These are phyloP conservation scores for Debaryomyces tyrocola DNA, from an alignment of 805 yeast genomes.

Conservation along the genomic window DNA sequence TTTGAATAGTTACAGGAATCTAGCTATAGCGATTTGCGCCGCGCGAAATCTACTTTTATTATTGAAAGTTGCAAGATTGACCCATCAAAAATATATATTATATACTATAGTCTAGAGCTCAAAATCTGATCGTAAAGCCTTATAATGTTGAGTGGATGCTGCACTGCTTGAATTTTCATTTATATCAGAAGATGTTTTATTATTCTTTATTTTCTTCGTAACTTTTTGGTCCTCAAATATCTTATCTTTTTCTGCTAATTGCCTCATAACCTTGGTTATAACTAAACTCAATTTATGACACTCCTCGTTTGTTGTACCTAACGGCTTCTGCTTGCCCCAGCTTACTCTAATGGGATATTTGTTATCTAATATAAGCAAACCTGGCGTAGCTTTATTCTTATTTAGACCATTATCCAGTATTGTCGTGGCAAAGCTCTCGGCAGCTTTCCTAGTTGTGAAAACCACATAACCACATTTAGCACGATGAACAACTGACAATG, in stretches of 20 bases:
- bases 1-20: no score
- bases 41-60: no score
- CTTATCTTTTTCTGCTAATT: constrained; percentile 46
- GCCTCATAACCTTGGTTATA: constrained; percentile 53
- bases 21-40: neutral
- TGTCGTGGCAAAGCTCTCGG: constrained; percentile 42
- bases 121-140: constrained; percentile 12
- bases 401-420: constrained; percentile 26
- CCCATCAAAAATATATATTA: neutral
- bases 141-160: constrained; percentile 3
- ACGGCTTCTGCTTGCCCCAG: constrained; percentile 51
- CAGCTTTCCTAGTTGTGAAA: constrained; percentile 49
- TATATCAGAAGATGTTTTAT: neutral
- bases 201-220: neutral
- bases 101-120: constrained; percentile 10
- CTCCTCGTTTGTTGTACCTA: constrained; percentile 46
- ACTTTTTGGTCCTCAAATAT: neutral
- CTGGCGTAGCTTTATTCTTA: constrained; percentile 27
- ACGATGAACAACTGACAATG: constrained; percentile 51
- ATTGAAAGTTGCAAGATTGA: neutral
- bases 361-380: constrained; percentile 28
- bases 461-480: constrained; percentile 66
- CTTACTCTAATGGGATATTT: constrained; percentile 49
- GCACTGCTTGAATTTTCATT: neutral
- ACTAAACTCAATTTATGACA: constrained; percentile 48